Evolutionary conservation across 768 basidiomycete species (phyloP), one percentile per base, ranked within the genome.

Genomic region (Podaxis sp.): DNA sequence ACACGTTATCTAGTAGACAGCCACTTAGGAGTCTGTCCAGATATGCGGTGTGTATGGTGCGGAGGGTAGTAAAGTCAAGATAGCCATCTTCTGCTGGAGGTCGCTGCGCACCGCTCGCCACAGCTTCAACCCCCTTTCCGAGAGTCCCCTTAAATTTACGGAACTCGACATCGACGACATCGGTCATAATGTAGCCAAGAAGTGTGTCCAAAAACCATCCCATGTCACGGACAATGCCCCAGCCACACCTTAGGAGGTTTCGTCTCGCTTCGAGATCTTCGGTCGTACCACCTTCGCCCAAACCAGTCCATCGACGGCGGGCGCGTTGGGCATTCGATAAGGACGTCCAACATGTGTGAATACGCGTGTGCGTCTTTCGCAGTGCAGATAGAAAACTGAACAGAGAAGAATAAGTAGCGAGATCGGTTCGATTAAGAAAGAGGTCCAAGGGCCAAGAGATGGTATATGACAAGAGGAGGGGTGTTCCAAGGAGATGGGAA

Each of bases 401-500:
- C 50, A 96, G 73, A 16, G 82, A 81, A 2, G 85, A 84, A 67
- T 97, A 96, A 37, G 85, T 80, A 16, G 82, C 77, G 18, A 95
- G 77, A 66, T 93, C 91, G 0, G 85, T 76, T 21, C 86, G 77
- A 55, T 91, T 86, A 23, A 97, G 82, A 74, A 96, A 95, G 50
- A 96, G 83, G 69, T 95, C 92, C 44, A 96, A 79, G 0, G 94
- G 94, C 93, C 93, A 97, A 0, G 87, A 74, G 23, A 94, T 85
- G 16, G 72, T 76, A 70, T 92, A 95, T 5, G 80, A 81, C 18
- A 96, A 78, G 1, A 79, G 73, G 32, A 94, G 75, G 0, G 89
- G 85, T 0, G 90, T 91, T 14, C 94, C 94, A 40, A 97, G 82
- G 2, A 96, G 79, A 58, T 88, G 80, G 54, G 89, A 86, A 57